Percentiles rank a stretch among this genome's conserved stretches.
Conservation (phyloP, 306 rosid genomes). For the Neltuma alba region DNA sequence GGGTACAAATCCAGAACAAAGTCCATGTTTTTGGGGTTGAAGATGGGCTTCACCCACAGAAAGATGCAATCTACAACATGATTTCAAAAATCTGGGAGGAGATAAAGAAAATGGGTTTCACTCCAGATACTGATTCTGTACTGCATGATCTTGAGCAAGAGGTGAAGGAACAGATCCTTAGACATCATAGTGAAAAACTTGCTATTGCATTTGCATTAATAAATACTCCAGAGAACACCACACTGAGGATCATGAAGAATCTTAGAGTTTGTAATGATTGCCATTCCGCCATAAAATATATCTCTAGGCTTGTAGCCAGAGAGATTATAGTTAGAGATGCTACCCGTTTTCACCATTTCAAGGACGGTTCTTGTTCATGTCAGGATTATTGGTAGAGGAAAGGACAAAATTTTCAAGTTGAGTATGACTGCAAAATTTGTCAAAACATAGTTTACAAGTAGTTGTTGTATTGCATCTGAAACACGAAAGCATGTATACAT, state of each 20-base stretch:
- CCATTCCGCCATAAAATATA: constrained; percentile 81
- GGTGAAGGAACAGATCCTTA: constrained; percentile 75
- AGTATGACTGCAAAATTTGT: constrained; percentile 17
- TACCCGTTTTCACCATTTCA: constrained; percentile 87
- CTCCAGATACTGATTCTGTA: constrained; percentile 63
- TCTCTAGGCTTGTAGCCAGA: constrained; percentile 81
- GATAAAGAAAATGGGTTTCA: constrained; percentile 79
- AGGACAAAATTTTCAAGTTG: constrained; percentile 9
- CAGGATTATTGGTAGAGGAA: constrained; percentile 76
- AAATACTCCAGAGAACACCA: constrained; percentile 63
- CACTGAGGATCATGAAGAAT: constrained; percentile 79
- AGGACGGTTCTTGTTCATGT: constrained; percentile 80
- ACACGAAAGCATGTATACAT: not conserved
- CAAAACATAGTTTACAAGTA: not conserved
- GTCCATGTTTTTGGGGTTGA: constrained; percentile 85
- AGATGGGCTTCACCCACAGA: constrained; percentile 72
- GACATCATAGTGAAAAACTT: constrained; percentile 83
- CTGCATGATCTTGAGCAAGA: constrained; percentile 78
- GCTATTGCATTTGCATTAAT: constrained; percentile 80
- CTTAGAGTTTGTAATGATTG: constrained; percentile 90
- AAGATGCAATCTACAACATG: constrained; percentile 66
- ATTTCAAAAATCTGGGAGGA: constrained; percentile 77
- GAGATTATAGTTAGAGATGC: constrained; percentile 81
- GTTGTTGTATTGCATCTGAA: not conserved
- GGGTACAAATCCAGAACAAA: constrained; percentile 72